A percentile compares a stretch with the other conserved stretches of the same genome.
Conservation (phyloP, 2,329 filamentous ascomycete species). For the Gyromitra esculenta region DNA sequence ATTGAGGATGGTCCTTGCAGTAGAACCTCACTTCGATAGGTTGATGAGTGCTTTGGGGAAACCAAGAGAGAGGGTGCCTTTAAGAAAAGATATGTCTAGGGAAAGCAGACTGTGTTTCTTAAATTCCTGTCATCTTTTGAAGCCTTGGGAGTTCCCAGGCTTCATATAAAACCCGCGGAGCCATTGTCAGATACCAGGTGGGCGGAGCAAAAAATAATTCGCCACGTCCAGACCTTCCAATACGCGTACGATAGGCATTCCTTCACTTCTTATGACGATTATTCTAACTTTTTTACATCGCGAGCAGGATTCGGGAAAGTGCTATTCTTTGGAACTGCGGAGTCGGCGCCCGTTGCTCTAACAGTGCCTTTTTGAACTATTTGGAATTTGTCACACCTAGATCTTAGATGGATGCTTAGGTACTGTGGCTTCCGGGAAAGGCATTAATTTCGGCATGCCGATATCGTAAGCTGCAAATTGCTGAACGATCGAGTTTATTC, state of each 20-base stretch:
- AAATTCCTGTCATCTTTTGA: not conserved
- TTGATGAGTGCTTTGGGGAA: not conserved
- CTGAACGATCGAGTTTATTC: not conserved
- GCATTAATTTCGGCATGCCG: conserved; percentile 4
- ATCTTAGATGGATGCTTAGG: not conserved
- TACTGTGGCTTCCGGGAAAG: not conserved
- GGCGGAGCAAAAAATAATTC: conserved; percentile 2
- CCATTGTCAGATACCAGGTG: not conserved
- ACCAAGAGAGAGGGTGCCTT: not conserved
- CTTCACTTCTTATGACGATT: not conserved
- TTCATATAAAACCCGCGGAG: conserved; percentile 22
- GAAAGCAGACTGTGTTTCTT: not conserved
- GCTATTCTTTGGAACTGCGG: not conserved
- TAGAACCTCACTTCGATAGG: not conserved
- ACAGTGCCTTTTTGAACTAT: not conserved
- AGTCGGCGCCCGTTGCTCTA: not conserved
- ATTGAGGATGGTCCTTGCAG: not conserved
- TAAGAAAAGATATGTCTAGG: conserved; percentile 4
- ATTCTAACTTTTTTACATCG: not conserved
- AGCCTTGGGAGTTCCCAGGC: not conserved
- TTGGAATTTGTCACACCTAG: conserved; percentile 1
- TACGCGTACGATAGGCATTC: conserved; percentile 8
- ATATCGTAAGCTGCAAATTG: conserved; percentile 12
- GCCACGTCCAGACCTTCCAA: conserved; percentile 6
- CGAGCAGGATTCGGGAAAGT: conserved; percentile 1